These are phyloP conservation scores for Moniliella sp. DNA, from an alignment of 1,284 basidiomycete genomes.

Conservation along the genomic window DNA sequence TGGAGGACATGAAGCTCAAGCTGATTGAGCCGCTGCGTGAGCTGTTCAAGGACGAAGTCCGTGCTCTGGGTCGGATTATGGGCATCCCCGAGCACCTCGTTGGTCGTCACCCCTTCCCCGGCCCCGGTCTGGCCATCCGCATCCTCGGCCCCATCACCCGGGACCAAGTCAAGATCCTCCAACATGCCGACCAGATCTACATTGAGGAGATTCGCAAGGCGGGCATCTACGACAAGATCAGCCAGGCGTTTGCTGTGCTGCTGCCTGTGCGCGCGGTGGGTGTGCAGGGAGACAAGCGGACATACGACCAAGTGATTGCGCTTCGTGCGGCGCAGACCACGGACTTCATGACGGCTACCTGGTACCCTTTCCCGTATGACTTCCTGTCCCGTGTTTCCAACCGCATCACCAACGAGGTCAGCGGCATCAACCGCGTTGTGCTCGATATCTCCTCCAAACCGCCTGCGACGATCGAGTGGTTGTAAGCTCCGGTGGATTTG, in stretches of 20 bases:
- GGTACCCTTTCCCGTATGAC: constrained; percentile 68
- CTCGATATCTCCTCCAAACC: constrained; percentile 86
- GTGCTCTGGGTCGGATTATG: constrained; percentile 69
- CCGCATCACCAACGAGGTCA: constrained; percentile 89
- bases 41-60: constrained; percentile 97
- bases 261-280: constrained; percentile 91
- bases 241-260: constrained; percentile 88
- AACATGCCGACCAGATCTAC: constrained; percentile 84
- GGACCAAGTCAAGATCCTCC: constrained; percentile 78
- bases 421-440: constrained; percentile 45
- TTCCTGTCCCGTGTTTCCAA: constrained; percentile 78
- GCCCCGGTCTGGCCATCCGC: constrained; percentile 88
- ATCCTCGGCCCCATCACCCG: constrained; percentile 84
- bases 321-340: constrained; percentile 27
- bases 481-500: too few relatives aligned
- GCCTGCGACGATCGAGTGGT: constrained; percentile 51
- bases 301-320: constrained; percentile 66
- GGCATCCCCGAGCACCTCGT: constrained; percentile 79
- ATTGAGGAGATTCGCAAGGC: constrained; percentile 91
- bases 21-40: constrained; percentile 91
- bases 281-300: constrained; percentile 87
- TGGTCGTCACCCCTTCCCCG: constrained; percentile 91
- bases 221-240: constrained; percentile 74
- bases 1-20: constrained; percentile 96
- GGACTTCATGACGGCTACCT: constrained; percentile 33